Conservation (phyloP, 2,329 filamentous ascomycete species). For the Geosmithia putterillii region DNA sequence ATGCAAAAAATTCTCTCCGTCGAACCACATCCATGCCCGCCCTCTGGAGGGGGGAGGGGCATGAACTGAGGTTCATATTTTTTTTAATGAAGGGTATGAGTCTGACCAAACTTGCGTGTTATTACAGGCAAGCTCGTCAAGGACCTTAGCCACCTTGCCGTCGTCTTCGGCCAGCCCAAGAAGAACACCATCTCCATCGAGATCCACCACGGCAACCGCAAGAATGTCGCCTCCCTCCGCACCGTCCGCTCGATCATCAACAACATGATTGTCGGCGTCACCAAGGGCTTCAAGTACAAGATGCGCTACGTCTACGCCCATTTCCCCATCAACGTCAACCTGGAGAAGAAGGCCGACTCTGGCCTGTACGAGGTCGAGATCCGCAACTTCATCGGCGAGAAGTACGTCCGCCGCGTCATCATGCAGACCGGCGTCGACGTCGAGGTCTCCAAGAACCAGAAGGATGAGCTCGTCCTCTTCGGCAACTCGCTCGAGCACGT, state of each 20-base stretch:
- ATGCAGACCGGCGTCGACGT: constrained; percentile 89
- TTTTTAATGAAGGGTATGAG: constrained; percentile 1
- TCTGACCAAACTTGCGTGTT: background rate
- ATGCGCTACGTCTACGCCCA: constrained; percentile 99
- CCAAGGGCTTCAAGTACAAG: constrained; percentile 99
- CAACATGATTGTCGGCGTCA: constrained; percentile 97
- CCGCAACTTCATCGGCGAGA: constrained; percentile 99
- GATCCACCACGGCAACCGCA: constrained; percentile 96
- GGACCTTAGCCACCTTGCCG: constrained; percentile 91
- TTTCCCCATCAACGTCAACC: constrained; percentile 99
- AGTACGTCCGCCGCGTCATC: constrained; percentile 85
- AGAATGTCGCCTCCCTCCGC: constrained; percentile 94
- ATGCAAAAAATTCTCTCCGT: constrained; percentile 22
- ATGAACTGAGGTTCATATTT: background rate
- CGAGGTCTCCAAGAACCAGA: constrained; percentile 79
- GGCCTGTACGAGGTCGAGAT: constrained; percentile 89
- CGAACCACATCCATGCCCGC: background rate
- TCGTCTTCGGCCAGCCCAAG: constrained; percentile 85
- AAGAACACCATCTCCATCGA: constrained; percentile 88
- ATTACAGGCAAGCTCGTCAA: constrained; percentile 82
- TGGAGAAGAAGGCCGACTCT: constrained; percentile 91
- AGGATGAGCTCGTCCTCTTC: constrained; percentile 89
- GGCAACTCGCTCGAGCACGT: constrained; percentile 97
- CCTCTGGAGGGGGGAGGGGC: background rate
- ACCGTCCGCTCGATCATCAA: constrained; percentile 97